Evolutionary conservation across 2,329 filamentous ascomycete genomes (phyloP).

Genomic region (Rhytidhysteron rufulum): DNA sequence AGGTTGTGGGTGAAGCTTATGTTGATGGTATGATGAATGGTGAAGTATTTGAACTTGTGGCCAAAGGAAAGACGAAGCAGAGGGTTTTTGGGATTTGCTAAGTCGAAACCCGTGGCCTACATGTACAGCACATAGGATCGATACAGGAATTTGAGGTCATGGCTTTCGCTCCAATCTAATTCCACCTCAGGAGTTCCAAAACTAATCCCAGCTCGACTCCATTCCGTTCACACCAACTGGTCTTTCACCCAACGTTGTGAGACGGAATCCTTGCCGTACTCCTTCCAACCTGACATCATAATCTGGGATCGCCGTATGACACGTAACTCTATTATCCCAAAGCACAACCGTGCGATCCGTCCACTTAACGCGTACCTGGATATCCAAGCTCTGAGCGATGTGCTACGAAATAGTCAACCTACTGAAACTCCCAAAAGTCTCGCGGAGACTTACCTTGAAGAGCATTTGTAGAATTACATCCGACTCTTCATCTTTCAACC

Average conservation of each 20-base stretch:
- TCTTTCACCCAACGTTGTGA: conserved; percentile 19
- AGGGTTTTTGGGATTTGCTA: not conserved
- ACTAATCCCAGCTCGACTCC: conserved; percentile 17
- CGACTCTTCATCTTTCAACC: conserved; percentile 78
- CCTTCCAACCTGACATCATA: conserved; percentile 38
- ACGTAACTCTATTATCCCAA: conserved; percentile 77
- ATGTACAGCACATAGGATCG: no score
- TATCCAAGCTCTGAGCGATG: conserved; percentile 64
- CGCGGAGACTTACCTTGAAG: conserved; percentile 43
- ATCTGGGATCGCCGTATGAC: conserved; percentile 73
- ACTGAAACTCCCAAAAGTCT: conserved; percentile 14
- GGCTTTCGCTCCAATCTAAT: no score
- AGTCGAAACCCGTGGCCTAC: no score
- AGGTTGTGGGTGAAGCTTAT: not conserved
- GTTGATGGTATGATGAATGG: not conserved
- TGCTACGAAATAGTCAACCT: conserved; percentile 46
- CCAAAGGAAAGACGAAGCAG: not conserved
- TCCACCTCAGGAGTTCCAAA: no score
- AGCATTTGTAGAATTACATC: conserved; percentile 70
- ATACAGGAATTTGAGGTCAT: no score
- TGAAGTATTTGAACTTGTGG: not conserved
- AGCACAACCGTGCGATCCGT: conserved; percentile 71
- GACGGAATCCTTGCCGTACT: conserved; percentile 20
- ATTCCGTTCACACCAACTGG: conserved; percentile 16
- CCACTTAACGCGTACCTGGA: conserved; percentile 72